These are phyloP conservation scores for Aegilops bicornis DNA, from an alignment of 176 grass and related monocot genomes.

Conservation along the genomic window DNA sequence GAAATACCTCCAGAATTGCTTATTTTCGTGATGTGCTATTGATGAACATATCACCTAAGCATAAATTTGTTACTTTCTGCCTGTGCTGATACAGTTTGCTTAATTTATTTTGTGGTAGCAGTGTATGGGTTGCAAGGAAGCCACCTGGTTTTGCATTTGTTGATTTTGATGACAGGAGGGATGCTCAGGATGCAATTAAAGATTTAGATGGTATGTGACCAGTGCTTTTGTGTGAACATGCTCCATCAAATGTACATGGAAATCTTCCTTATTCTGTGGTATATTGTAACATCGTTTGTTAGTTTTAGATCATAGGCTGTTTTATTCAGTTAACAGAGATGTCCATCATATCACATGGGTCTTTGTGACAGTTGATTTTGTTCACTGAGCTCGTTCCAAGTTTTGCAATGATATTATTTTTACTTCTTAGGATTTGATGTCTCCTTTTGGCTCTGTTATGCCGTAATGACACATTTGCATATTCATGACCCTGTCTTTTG, in stretches of 20 bases:
- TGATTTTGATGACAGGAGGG: constrained; percentile 92
- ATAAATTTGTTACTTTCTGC: background rate
- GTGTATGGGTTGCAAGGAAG: constrained; percentile 93
- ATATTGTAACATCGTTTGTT: background rate
- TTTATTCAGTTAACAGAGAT: background rate
- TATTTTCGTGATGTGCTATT: background rate
- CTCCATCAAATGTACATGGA: background rate
- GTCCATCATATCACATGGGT: background rate
- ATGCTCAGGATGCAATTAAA: constrained; percentile 86
- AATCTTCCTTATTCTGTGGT: background rate
- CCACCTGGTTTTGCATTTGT: constrained; percentile 94
- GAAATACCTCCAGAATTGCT: background rate
- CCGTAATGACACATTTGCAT: background rate
- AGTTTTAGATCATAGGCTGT: background rate
- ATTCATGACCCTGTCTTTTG: background rate
- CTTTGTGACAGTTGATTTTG: background rate
- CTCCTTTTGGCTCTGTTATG: background rate
- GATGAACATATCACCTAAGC: background rate
- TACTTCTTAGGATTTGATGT: background rate
- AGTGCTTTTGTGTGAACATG: background rate
- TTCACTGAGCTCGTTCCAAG: background rate
- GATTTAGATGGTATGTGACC: constrained; percentile 70
- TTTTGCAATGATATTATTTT: background rate
- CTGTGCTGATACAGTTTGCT: background rate
- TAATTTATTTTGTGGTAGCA: constrained; percentile 35